These are phyloP conservation scores for Balamuthia mandrillaris DNA, from an alignment of 208 protist genomes.

Conservation along the genomic window DNA sequence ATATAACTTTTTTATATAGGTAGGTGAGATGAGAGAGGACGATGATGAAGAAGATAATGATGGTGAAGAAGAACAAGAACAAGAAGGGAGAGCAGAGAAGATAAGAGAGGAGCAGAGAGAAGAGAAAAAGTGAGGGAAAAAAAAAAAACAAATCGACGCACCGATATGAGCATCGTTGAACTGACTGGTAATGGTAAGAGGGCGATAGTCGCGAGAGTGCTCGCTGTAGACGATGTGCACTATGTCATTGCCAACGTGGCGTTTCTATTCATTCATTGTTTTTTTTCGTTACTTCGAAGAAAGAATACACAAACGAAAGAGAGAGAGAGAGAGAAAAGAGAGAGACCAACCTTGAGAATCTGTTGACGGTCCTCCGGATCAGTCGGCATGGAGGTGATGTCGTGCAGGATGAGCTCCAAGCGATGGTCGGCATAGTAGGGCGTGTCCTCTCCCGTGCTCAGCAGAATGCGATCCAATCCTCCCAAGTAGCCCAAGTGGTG, in stretches of 20 bases:
- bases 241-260: slow-evolving; percentile 79
- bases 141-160: too few relatives aligned
- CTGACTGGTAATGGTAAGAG: neutral
- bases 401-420: slow-evolving; percentile 73
- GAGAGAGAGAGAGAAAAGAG: too few relatives aligned
- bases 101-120: too few relatives aligned
- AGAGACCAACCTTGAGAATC: slow-evolving; percentile 56
- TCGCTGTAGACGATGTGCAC: slow-evolving; percentile 82
- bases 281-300: too few relatives aligned
- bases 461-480: slow-evolving; percentile 61
- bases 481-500: slow-evolving; percentile 67
- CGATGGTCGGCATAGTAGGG: slow-evolving; percentile 60
- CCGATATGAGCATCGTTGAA: slow-evolving; percentile 22
- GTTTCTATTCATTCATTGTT: too few relatives aligned
- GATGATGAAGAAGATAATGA: too few relatives aligned
- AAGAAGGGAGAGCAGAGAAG: too few relatives aligned
- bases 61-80: too few relatives aligned
- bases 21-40: too few relatives aligned
- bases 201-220: slow-evolving; percentile 6
- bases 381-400: slow-evolving; percentile 67
- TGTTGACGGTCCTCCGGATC: slow-evolving; percentile 59
- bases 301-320: too few relatives aligned
- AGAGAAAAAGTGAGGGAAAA: too few relatives aligned
- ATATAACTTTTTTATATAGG: too few relatives aligned
- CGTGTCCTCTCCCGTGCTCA: slow-evolving; percentile 38